Conservation (phyloP, 371 early-diverging fungal species). For the Aphelidium insulamus region DNA sequence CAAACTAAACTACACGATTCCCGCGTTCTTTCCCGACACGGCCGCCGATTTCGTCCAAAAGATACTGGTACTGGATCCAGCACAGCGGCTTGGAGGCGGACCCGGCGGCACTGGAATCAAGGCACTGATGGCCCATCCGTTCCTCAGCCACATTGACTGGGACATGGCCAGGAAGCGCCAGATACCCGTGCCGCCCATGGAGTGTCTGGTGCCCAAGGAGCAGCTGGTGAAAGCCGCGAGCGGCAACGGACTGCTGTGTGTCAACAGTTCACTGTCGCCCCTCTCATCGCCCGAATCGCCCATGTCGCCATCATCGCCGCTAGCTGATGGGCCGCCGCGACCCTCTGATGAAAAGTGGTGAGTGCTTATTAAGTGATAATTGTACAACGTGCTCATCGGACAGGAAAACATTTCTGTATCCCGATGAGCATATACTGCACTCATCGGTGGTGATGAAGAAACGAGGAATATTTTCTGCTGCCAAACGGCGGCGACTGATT, state of each 20-base stretch:
- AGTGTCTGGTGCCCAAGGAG: no score
- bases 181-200: no score
- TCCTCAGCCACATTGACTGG: slow-evolving; percentile 78
- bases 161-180: slow-evolving; percentile 18
- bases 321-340: no score
- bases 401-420: slow-evolving; percentile 21
- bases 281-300: no score
- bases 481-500: slow-evolving; percentile 32
- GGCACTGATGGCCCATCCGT: slow-evolving; percentile 62
- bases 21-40: slow-evolving; percentile 34
- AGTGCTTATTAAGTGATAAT: no score
- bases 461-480: slow-evolving; percentile 29
- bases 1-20: slow-evolving; percentile 58
- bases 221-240: no score
- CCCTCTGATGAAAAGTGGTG: no score
- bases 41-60: slow-evolving; percentile 46
- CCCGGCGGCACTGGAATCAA: slow-evolving; percentile 31
- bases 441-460: slow-evolving; percentile 30
- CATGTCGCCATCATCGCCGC: no score
- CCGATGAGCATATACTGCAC: slow-evolving; percentile 34
- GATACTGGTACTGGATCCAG: slow-evolving; percentile 53
- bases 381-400: no score
- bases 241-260: no score
- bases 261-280: no score
- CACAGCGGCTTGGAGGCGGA: slow-evolving; percentile 37